A percentile compares a stretch with the other conserved stretches of the same genome.
Conservation (phyloP, 768 basidiomycete species). For the Mycena galericulata region DNA sequence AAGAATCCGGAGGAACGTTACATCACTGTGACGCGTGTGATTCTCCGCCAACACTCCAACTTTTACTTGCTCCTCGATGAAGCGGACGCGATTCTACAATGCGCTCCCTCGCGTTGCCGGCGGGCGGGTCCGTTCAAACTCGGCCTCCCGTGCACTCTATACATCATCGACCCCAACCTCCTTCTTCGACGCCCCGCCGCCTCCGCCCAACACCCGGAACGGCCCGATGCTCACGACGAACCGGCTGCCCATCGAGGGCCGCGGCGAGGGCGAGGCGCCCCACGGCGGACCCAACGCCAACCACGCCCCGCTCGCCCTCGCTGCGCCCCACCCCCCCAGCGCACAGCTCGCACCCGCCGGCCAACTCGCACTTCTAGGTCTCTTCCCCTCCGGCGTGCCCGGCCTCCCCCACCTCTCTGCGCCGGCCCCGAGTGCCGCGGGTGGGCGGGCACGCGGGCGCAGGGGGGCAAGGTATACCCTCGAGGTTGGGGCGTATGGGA, state of each 20-base stretch:
- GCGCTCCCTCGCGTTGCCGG: conserved; percentile 51
- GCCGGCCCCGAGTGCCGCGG: conserved; percentile 40
- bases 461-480: conserved; percentile 58
- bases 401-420: conserved; percentile 44
- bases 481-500: conserved; percentile 87
- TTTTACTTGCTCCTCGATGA: conserved; percentile 12
- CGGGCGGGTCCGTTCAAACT: conserved; percentile 59
- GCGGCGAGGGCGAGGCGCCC: conserved; percentile 56
- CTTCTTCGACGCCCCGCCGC: conserved; percentile 37
- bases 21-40: no score
- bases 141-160: conserved; percentile 56
- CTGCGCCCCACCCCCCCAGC: conserved; percentile 51
- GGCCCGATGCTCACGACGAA: conserved; percentile 47
- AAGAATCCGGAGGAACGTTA: no score
- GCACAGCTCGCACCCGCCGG: conserved; percentile 38
- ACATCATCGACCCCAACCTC: conserved; percentile 39
- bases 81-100: conserved; percentile 57
- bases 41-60: no score
- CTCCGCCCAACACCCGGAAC: conserved; percentile 48
- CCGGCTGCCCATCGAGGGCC: conserved; percentile 60
- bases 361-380: conserved; percentile 51
- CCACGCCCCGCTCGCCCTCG: conserved; percentile 58
- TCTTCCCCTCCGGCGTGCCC: conserved; percentile 43
- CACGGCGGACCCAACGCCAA: conserved; percentile 39
- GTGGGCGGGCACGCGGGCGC: conserved; percentile 44